A percentile compares a stretch with the other conserved stretches of the same genome.
Conservation (phyloP, 306 rosid species). For the Crataegus laevigata region DNA sequence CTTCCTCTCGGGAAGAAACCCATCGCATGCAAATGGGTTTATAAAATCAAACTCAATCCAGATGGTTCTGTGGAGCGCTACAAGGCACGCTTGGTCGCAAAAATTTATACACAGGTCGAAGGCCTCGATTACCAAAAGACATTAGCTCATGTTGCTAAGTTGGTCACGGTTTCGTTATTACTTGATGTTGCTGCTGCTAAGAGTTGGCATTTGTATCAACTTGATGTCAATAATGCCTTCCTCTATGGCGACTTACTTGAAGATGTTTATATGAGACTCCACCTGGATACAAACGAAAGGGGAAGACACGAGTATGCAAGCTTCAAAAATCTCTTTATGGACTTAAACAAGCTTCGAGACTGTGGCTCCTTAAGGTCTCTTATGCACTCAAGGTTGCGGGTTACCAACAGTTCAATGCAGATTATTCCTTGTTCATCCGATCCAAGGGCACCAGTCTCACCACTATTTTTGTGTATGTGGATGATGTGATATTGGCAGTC, state of each 20-base stretch:
- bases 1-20: no score
- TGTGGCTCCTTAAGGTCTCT: neutral
- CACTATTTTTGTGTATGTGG: neutral
- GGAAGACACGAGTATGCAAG: neutral
- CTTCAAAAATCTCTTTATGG: neutral
- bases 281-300: neutral
- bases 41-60: no score
- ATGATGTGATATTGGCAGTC: neutral
- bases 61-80: no score
- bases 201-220: neutral
- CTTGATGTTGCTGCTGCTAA: rapidly evolving
- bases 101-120: no score
- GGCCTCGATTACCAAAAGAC: neutral
- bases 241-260: neutral
- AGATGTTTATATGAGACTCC: neutral
- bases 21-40: no score
- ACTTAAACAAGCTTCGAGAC: neutral
- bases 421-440: neutral
- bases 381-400: neutral
- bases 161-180: neutral
- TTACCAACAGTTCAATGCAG: neutral
- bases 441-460: neutral
- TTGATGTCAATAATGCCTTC: neutral
- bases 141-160: neutral
- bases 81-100: no score